phyloP scores from a whole-genome alignment of 2,329 filamentous ascomycete genomes.

The Ceratocystis papillata region DNA sequence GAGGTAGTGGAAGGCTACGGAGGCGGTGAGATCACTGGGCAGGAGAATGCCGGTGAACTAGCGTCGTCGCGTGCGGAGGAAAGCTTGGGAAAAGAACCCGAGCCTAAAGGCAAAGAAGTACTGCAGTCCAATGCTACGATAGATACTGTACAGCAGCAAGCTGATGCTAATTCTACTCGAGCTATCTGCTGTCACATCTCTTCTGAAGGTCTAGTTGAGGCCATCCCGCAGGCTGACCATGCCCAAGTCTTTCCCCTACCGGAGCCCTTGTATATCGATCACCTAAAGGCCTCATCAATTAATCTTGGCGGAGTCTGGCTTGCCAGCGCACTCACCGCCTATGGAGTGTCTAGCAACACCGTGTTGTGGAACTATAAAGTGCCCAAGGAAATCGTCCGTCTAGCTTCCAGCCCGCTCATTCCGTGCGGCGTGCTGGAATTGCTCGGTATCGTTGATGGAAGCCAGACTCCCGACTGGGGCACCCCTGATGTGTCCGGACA shows the following conservation, averaged over 20 bases:
- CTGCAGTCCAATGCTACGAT: constrained; percentile 26
- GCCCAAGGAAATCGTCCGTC: constrained; percentile 41
- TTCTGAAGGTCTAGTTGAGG: constrained; percentile 37
- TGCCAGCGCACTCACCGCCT: constrained; percentile 45
- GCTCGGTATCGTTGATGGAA: constrained; percentile 40
- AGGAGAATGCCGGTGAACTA: not conserved
- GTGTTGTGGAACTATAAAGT: constrained; percentile 52
- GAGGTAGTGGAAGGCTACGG: constrained; percentile 8
- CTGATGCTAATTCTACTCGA: constrained; percentile 26
- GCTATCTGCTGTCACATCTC: constrained; percentile 42
- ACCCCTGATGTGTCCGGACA: constrained; percentile 34
- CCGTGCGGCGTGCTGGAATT: constrained; percentile 51
- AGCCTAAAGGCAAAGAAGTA: not conserved
- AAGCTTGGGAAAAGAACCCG: not conserved
- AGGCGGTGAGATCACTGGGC: constrained; percentile 8
- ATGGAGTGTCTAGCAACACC: constrained; percentile 43
- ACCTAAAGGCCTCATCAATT: constrained; percentile 34
- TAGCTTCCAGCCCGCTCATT: constrained; percentile 43
- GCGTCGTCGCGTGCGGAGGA: not conserved
- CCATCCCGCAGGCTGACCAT: constrained; percentile 34
- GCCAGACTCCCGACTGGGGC: constrained; percentile 46
- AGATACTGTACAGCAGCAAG: constrained; percentile 33
- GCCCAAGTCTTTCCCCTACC: constrained; percentile 28
- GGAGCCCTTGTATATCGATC: constrained; percentile 39
- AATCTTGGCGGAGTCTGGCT: constrained; percentile 44